Evolutionary conservation across 495 filamentous ascomycete species (phyloP).

Genomic region (Hypoxylon subgilvum): DNA sequence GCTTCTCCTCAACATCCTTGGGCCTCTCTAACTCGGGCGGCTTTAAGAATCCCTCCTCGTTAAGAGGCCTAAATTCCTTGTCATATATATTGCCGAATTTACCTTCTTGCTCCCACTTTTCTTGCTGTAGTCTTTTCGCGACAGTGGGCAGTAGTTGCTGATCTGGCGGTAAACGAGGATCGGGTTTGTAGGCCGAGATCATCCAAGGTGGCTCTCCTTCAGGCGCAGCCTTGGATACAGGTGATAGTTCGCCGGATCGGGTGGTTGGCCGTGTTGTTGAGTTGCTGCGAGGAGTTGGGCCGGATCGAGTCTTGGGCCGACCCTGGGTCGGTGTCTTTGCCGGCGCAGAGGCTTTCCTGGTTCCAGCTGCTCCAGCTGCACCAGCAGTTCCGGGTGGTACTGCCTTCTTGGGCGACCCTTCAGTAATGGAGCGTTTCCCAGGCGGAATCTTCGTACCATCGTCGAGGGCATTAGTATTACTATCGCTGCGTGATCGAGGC

Average conservation of each 20-base stretch:
- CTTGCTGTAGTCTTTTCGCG: constrained; percentile 87
- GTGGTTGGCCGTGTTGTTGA: constrained; percentile 61
- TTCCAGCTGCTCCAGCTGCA: constrained; percentile 20
- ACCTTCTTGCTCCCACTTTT: constrained; percentile 92
- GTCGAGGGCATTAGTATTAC: constrained; percentile 63
- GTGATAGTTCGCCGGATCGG: constrained; percentile 57
- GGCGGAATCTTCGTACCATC: constrained; percentile 50
- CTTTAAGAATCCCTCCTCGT: constrained; percentile 58
- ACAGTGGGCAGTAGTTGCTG: constrained; percentile 95
- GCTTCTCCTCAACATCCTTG: constrained; percentile 43
- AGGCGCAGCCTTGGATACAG: constrained; percentile 55
- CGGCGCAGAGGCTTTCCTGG: constrained; percentile 51
- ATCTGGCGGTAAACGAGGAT: constrained; percentile 91
- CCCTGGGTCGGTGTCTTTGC: constrained; percentile 53
- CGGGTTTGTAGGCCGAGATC: constrained; percentile 91
- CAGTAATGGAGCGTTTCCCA: constrained; percentile 49
- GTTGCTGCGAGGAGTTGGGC: constrained; percentile 59
- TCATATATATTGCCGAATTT: constrained; percentile 82
- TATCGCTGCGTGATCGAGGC: constrained; percentile 72
- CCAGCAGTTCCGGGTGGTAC: constrained; percentile 27
- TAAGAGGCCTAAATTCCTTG: constrained; percentile 78
- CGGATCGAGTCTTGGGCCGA: constrained; percentile 68
- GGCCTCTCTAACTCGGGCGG: constrained; percentile 53
- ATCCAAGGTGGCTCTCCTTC: constrained; percentile 98
- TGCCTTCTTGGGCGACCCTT: constrained; percentile 57